Percentiles rank a stretch among this genome's conserved stretches.
phyloP scores from a whole-genome alignment of 2,329 filamentous ascomycete genomes.

The Cladosporium velox region DNA sequence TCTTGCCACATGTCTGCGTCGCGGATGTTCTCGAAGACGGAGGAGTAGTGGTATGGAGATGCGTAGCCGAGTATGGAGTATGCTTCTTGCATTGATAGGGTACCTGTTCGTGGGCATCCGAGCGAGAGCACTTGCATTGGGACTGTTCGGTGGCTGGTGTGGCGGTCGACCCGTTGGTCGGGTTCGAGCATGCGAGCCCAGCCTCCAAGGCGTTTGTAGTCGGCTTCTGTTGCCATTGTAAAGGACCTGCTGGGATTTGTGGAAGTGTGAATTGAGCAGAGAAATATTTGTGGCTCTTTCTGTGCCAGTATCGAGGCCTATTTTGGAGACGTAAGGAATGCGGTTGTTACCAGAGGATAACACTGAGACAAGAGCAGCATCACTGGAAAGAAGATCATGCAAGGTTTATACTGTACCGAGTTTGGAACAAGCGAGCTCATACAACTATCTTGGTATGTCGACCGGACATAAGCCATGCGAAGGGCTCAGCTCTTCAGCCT shows the following conservation, averaged over 20 bases:
- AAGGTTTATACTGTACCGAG: not conserved
- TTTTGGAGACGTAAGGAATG: not conserved
- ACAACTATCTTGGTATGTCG: not conserved
- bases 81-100: constrained; percentile 29
- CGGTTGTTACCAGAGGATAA: not conserved
- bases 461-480: not conserved
- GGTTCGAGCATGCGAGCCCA: constrained; percentile 24
- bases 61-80: constrained; percentile 27
- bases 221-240: constrained; percentile 25
- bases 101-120: constrained; percentile 31
- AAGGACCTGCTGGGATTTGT: too few relatives aligned
- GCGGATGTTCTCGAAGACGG: constrained; percentile 24
- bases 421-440: not conserved
- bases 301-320: not conserved
- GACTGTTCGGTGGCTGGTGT: constrained; percentile 17
- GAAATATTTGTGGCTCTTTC: not conserved
- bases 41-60: constrained; percentile 27
- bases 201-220: constrained; percentile 25
- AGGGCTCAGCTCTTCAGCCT: not conserved
- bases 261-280: not conserved
- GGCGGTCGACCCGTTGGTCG: constrained; percentile 25
- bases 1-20: constrained; percentile 26
- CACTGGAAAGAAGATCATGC: not conserved
- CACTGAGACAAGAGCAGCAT: not conserved
- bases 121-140: constrained; percentile 30